Base-by-base conservation (phyloP, 1,139 yeast species). In the Pichia sp. region DNA sequence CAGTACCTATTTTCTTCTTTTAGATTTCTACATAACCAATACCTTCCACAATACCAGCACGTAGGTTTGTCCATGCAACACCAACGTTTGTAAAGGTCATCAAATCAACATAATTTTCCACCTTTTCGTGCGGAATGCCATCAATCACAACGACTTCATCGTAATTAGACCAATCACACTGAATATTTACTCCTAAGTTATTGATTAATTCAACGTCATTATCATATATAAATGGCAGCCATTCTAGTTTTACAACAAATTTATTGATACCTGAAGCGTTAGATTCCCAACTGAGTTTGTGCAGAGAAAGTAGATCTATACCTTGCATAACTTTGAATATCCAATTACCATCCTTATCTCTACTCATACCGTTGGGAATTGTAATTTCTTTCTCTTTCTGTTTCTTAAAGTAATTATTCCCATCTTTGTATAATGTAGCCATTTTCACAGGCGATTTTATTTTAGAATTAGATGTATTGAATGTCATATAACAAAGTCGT, bases 121-220 rank as follows among this genome's bases (percentile, higher is more conserved):
- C 66, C 50, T 73, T 74, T 40, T 77, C 65, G 33, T 56, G 57
- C 31, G 60, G 51, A 25, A 54, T 59, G 1, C 70, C 73, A 46
- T 64, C 72, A 26, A 60, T 59, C 3, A 52, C 49, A 5, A 72
- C 65, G 37, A 67, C 68, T 4, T 70, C 69, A 40, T 76, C 81
- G 59, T 77, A 75, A 55, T 86, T 94, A 9, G 85, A 83, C 94
- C 94, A 86, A 58, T 69, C 77, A 61, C 96, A 87, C 31, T 75
- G 70, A 4, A 86, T 72, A 8, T 69, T 66, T 2, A 86, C 71
- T 2, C 83, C 83, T 49, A 87, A 64, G 35, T 65, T 63, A 48
- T 46, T 5, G 4, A 47, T 48, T 2, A 48, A 10, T 11, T 42
- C 54, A 8, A 47, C 52, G 27, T 64, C 69, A 42, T 62, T 69